Conservation (phyloP, 768 basidiomycete species). For the Termitomyces sp. region DNA sequence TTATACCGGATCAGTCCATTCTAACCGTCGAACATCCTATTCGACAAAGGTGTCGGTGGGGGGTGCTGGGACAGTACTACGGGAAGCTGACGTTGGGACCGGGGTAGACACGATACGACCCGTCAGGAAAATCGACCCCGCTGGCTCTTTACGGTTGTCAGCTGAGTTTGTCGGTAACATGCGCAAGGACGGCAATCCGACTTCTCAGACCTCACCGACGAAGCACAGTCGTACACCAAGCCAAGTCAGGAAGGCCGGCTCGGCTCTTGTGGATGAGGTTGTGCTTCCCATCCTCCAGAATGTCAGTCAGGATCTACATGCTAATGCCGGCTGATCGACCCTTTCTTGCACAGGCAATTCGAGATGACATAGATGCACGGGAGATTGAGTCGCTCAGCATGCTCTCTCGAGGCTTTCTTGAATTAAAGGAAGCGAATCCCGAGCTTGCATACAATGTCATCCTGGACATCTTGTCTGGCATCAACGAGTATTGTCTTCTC, state of each 20-base stretch:
- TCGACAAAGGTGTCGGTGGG: constrained; percentile 61
- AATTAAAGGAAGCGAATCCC: constrained; percentile 78
- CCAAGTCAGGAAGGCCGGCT: constrained; percentile 62
- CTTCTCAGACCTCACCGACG: constrained; percentile 47
- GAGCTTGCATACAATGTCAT: constrained; percentile 84
- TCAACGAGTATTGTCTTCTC: constrained; percentile 72
- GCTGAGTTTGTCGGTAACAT: constrained; percentile 77
- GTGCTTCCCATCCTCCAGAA: constrained; percentile 74
- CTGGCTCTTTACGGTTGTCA: constrained; percentile 70
- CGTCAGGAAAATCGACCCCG: constrained; percentile 85
- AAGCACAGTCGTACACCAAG: constrained; percentile 46
- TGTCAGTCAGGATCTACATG: constrained; percentile 33
- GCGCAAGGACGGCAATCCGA: constrained; percentile 44
- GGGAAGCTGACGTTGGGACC: constrained; percentile 79
- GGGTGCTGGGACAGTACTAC: constrained; percentile 68
- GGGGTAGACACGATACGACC: constrained; percentile 91
- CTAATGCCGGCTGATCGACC: neutral
- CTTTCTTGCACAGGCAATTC: constrained; percentile 45
- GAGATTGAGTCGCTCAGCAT: constrained; percentile 88
- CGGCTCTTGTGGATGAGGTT: constrained; percentile 74
- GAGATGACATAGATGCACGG: constrained; percentile 82
- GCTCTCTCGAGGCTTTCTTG: constrained; percentile 85
- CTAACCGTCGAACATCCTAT: constrained; percentile 69
- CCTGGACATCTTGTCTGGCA: constrained; percentile 83
- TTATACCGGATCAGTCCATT: constrained; percentile 62